A percentile compares a stretch with the other conserved stretches of the same genome.
Evolutionary conservation across 2,329 filamentous ascomycete genomes (phyloP).

Genomic region (Aureobasidium sp.): DNA sequence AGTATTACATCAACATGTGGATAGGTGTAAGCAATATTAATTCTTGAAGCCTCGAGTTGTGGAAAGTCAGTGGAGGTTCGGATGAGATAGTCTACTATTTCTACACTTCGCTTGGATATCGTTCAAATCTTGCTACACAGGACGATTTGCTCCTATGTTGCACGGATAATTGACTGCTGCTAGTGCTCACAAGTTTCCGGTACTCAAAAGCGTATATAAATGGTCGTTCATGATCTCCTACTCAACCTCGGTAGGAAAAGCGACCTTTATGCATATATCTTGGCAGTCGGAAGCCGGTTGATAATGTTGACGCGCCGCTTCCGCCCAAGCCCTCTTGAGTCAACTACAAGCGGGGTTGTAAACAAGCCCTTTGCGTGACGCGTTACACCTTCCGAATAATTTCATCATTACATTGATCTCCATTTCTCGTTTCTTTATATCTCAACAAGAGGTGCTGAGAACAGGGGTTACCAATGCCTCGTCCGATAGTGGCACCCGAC

Average conservation of each 20-base stretch:
- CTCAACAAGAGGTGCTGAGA: not conserved
- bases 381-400: conserved; percentile 6
- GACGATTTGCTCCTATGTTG: not conserved
- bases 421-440: not conserved
- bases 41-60: too few species aligned
- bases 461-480: not conserved
- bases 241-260: not conserved
- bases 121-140: not conserved
- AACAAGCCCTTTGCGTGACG: conserved; percentile 9
- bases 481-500: conserved; percentile 17
- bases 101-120: not conserved
- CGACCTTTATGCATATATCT: not conserved
- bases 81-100: not conserved
- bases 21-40: too few species aligned
- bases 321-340: conserved; percentile 2
- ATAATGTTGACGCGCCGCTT: not conserved
- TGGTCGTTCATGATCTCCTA: not conserved
- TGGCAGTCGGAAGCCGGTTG: not conserved
- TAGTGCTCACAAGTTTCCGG: not conserved
- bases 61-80: rapidly evolving
- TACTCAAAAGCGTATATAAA: not conserved
- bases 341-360: conserved; percentile 6
- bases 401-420: not conserved
- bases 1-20: too few species aligned
- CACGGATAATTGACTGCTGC: not conserved